Evolutionary conservation across 1,284 basidiomycete genomes (phyloP).

Genomic region (Pholiota adiposa): DNA sequence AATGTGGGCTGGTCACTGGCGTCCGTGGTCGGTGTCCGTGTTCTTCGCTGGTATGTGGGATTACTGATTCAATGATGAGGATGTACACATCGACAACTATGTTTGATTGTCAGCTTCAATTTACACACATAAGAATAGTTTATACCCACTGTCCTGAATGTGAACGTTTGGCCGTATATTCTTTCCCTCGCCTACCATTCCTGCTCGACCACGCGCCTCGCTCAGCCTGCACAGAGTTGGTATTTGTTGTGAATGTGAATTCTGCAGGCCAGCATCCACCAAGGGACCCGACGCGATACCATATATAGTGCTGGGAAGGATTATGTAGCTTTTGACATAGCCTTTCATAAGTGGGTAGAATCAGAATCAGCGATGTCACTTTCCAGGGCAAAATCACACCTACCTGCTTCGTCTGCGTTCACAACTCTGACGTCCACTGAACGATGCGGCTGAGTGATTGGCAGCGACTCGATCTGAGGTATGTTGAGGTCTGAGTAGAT

Average conservation of each 20-base stretch:
- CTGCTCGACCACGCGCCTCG: conserved; percentile 41
- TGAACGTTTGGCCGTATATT: conserved; percentile 50
- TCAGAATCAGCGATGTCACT: background rate
- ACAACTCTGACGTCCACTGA: conserved; percentile 51
- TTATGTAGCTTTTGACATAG: conserved; percentile 47
- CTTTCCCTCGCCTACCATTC: conserved; percentile 43
- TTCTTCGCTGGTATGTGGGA: conserved; percentile 17
- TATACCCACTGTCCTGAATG: conserved; percentile 43
- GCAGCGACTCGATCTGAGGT: conserved; percentile 47
- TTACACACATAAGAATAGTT: background rate
- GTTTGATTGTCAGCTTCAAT: background rate
- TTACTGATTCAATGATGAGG: conserved; percentile 31
- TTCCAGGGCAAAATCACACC: background rate
- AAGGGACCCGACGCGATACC: conserved; percentile 48
- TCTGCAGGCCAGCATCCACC: conserved; percentile 48
- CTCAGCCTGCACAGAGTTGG: conserved; percentile 43
- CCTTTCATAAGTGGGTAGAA: conserved; percentile 16
- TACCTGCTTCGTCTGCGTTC: conserved; percentile 45
- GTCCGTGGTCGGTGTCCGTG: conserved; percentile 21
- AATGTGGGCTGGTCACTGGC: conserved; percentile 8
- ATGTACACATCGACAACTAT: conserved; percentile 41
- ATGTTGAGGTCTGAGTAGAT: conserved; percentile 52
- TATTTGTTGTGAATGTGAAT: conserved; percentile 49
- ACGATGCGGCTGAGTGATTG: conserved; percentile 47
- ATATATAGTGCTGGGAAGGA: conserved; percentile 52